phyloP scores from a whole-genome alignment of 257 asterid genomes.

The Rauvolfia tetraphylla region DNA sequence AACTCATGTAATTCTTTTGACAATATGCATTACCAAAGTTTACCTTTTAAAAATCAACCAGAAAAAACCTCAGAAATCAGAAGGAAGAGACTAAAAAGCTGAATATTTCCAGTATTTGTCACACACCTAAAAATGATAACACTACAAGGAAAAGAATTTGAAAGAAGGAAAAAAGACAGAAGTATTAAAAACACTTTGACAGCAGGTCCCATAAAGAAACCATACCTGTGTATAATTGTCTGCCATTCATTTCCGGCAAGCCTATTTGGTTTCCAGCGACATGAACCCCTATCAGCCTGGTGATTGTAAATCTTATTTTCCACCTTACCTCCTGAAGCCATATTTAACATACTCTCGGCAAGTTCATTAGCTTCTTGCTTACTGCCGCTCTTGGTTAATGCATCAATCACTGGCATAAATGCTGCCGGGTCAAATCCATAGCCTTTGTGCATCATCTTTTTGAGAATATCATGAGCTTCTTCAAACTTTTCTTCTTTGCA shows the following conservation, averaged over 20 bases:
- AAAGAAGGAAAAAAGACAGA: slow-evolving; percentile 1
- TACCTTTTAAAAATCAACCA: neutral
- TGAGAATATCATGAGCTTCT: slow-evolving; percentile 51
- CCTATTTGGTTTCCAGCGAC: slow-evolving; percentile 31
- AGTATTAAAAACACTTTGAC: slow-evolving; percentile 1
- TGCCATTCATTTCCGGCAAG: slow-evolving; percentile 55
- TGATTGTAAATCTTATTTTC: slow-evolving; percentile 35
- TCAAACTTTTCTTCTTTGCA: slow-evolving; percentile 53
- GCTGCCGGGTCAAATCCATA: slow-evolving; percentile 74
- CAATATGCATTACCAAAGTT: neutral
- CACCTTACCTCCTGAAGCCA: slow-evolving; percentile 48
- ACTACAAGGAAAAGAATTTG: neutral
- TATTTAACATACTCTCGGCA: slow-evolving; percentile 62
- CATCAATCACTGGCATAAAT: slow-evolving; percentile 83
- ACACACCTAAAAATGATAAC: neutral
- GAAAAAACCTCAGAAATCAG: neutral
- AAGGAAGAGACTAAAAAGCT: neutral
- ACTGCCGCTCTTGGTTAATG: slow-evolving; percentile 48
- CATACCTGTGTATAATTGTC: slow-evolving; percentile 68
- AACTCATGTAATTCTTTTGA: neutral
- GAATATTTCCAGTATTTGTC: neutral
- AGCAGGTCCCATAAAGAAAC: slow-evolving; percentile 5
- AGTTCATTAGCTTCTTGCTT: slow-evolving; percentile 74
- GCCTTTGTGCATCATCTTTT: slow-evolving; percentile 58
- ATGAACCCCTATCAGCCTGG: slow-evolving; percentile 19